Percentiles rank a stretch among this genome's conserved stretches.
Evolutionary conservation across 1,284 basidiomycete species (phyloP).

Genomic region (Malassezia yamatoensis): DNA sequence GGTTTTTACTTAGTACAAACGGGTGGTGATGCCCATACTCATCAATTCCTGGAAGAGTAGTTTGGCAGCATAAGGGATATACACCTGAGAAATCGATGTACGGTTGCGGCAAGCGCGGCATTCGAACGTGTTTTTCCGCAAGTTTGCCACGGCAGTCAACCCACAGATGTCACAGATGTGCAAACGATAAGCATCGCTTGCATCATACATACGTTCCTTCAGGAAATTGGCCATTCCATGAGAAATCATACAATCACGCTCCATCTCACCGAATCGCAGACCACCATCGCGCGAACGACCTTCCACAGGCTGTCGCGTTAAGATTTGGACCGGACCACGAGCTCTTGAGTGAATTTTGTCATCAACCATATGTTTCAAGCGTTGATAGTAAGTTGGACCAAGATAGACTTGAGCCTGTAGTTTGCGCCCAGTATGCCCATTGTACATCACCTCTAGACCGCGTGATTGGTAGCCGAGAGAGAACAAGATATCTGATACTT

Average conservation of each 20-base stretch:
- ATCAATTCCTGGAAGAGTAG: constrained; percentile 70
- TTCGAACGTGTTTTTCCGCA: constrained; percentile 44
- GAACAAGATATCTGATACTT: constrained; percentile 48
- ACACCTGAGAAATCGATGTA: constrained; percentile 47
- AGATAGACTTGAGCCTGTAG: constrained; percentile 96
- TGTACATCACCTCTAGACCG: constrained; percentile 93
- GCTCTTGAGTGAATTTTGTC: constrained; percentile 99
- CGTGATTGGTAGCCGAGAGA: constrained; percentile 61
- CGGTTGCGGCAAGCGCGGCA: constrained; percentile 45
- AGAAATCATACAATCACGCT: constrained; percentile 99
- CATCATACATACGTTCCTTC: constrained; percentile 49
- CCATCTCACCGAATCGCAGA: constrained; percentile 99
- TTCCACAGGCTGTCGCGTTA: constrained; percentile 97
- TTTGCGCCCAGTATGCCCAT: constrained; percentile 93
- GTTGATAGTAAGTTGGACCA: constrained; percentile 97
- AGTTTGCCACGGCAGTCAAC: constrained; percentile 41
- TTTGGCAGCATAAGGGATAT: constrained; percentile 55
- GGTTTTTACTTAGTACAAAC: constrained; percentile 26
- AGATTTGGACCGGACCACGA: constrained; percentile 89
- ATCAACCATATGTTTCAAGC: constrained; percentile 99
- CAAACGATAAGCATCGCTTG: constrained; percentile 42
- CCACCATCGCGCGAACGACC: constrained; percentile 97
- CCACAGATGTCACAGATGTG: constrained; percentile 47
- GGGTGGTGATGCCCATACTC: constrained; percentile 45
- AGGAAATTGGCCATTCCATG: constrained; percentile 97